A percentile compares a stretch with the other conserved stretches of the same genome.
phyloP scores from a whole-genome alignment of 2,329 filamentous ascomycete species.

The Neocucurbitaria cava region DNA sequence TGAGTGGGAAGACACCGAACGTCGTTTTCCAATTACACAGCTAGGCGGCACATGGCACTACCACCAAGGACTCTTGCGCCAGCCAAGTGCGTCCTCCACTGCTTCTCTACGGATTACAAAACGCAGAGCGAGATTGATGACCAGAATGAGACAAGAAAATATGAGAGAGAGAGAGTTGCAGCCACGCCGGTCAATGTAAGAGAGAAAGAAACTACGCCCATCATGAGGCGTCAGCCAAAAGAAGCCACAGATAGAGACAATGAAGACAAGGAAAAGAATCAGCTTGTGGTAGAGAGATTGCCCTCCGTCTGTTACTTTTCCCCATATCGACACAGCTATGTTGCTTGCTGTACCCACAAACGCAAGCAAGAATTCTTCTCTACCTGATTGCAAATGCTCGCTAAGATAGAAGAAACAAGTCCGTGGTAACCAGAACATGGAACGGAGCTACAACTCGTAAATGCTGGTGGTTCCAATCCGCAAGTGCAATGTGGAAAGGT shows the following conservation, averaged over 20 bases:
- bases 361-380: constrained; percentile 32
- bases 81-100: constrained; percentile 34
- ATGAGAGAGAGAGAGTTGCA: constrained; percentile 20
- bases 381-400: constrained; percentile 50
- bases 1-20: constrained; percentile 13
- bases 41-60: constrained; percentile 28
- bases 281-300: constrained; percentile 30
- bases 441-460: constrained; percentile 50
- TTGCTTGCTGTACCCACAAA: constrained; percentile 26
- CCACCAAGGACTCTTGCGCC: constrained; percentile 36
- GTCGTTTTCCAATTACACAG: constrained; percentile 42
- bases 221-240: constrained; percentile 25
- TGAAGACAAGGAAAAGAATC: constrained; percentile 36
- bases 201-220: constrained; percentile 21
- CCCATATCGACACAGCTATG: constrained; percentile 27
- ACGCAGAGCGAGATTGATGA: constrained; percentile 18
- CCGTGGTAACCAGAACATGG: constrained; percentile 51
- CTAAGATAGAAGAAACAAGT: constrained; percentile 51
- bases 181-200: constrained; percentile 29
- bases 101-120: constrained; percentile 28
- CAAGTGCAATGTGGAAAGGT: constrained; percentile 42
- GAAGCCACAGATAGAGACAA: constrained; percentile 34
- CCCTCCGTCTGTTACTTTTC: constrained; percentile 27
- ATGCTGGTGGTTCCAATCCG: constrained; percentile 49
- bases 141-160: constrained; percentile 28